Percentiles rank a stretch among this genome's conserved stretches.
These are phyloP conservation scores for Triticum urartu DNA, from an alignment of 176 grass and related monocot genomes.

Conservation along the genomic window DNA sequence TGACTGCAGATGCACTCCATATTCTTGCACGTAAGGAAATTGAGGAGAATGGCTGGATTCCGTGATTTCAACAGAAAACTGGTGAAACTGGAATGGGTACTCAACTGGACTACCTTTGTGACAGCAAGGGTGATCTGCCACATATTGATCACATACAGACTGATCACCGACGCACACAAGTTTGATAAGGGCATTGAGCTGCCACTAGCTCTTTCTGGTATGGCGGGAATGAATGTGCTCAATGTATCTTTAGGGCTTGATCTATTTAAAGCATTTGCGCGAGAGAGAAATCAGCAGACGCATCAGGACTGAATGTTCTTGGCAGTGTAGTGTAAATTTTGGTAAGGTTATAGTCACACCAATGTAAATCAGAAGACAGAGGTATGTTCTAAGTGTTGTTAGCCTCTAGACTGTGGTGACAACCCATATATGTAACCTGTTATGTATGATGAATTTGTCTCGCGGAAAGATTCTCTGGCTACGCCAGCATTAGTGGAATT, in stretches of 20 bases:
- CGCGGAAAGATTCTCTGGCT: background rate
- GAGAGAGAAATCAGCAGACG: slow-evolving; percentile 65
- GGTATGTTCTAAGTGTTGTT: slow-evolving; percentile 30
- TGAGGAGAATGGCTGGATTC: slow-evolving; percentile 80
- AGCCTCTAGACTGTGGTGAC: background rate
- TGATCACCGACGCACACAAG: slow-evolving; percentile 76
- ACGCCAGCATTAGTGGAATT: background rate
- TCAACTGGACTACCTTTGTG: slow-evolving; percentile 83
- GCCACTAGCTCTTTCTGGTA: slow-evolving; percentile 81
- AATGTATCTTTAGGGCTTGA: slow-evolving; percentile 83
- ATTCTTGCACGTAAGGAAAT: slow-evolving; percentile 86
- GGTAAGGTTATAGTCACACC: slow-evolving; percentile 11
- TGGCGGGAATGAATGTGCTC: slow-evolving; percentile 92
- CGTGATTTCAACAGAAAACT: slow-evolving; percentile 50
- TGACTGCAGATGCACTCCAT: slow-evolving; percentile 81
- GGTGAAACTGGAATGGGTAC: slow-evolving; percentile 82
- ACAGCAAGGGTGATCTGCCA: slow-evolving; percentile 66
- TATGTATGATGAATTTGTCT: slow-evolving; percentile 15
- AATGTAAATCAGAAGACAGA: slow-evolving; percentile 20
- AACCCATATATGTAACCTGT: slow-evolving; percentile 1
- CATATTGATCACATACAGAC: slow-evolving; percentile 78
- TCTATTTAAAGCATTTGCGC: slow-evolving; percentile 61
- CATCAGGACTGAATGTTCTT: slow-evolving; percentile 57
- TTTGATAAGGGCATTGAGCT: slow-evolving; percentile 82
- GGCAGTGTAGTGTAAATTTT: slow-evolving; percentile 30